Evolutionary conservation across 2,329 filamentous ascomycete species (phyloP).

Genomic region (Alternaria triticimaculans): DNA sequence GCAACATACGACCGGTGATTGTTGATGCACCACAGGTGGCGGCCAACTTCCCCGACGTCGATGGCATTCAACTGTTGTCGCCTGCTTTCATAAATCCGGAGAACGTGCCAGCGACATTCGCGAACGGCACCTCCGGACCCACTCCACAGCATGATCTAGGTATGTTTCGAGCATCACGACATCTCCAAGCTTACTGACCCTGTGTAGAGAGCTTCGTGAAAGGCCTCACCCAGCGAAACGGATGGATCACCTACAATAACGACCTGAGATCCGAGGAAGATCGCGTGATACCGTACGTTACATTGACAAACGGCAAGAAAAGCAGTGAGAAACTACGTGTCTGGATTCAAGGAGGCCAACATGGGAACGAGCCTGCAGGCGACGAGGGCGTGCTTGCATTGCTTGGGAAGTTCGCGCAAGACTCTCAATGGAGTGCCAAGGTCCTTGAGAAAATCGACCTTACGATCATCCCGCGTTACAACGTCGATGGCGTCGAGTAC

Average conservation of each 20-base stretch:
- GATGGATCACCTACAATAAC: background rate
- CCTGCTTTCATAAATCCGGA: background rate
- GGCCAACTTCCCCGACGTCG: background rate
- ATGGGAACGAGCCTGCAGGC: slow-evolving; percentile 41
- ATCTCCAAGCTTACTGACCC: no score
- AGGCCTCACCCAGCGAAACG: background rate
- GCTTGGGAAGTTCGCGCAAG: slow-evolving; percentile 35
- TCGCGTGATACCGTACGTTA: background rate
- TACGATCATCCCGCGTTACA: slow-evolving; percentile 34
- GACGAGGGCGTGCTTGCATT: slow-evolving; percentile 37
- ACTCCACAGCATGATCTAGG: background rate
- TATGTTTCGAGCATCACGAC: background rate
- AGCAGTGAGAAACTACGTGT: slow-evolving; percentile 24
- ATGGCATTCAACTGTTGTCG: background rate
- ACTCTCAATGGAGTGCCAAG: slow-evolving; percentile 27
- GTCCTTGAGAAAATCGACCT: slow-evolving; percentile 34
- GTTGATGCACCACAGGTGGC: background rate
- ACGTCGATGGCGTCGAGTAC: slow-evolving; percentile 37
- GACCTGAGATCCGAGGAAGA: background rate
- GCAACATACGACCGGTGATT: background rate
- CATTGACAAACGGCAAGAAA: slow-evolving; percentile 9
- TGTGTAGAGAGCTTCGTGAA: background rate
- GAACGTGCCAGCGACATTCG: background rate
- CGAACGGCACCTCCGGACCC: background rate
- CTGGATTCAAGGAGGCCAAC: slow-evolving; percentile 38